Percentiles rank a stretch among this genome's conserved stretches.
Evolutionary conservation across 2,329 filamentous ascomycete genomes (phyloP).

Genomic region (Venturia nashicola): DNA sequence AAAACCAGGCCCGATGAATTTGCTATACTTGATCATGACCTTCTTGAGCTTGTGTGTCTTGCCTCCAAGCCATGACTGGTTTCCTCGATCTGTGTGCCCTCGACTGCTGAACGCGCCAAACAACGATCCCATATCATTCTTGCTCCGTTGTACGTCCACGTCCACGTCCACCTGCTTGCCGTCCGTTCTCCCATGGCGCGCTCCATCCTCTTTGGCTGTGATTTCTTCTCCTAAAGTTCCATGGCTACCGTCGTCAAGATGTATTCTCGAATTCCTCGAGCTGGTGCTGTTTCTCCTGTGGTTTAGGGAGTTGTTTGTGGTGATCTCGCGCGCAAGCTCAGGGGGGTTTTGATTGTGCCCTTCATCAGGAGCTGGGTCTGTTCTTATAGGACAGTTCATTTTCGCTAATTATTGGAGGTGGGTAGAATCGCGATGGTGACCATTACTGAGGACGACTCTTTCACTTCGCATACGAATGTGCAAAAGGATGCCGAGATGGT

Average conservation of each 20-base stretch:
- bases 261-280: constrained; percentile 19
- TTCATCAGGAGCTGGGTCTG: constrained; percentile 41
- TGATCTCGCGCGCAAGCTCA: constrained; percentile 44
- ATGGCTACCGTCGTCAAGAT: constrained; percentile 22
- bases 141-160: background rate
- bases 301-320: constrained; percentile 50
- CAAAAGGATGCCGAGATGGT: background rate
- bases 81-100: background rate
- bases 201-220: constrained; percentile 11
- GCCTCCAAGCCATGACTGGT: background rate
- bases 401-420: constrained; percentile 9
- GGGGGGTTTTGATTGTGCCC: constrained; percentile 51
- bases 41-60: constrained; percentile 2
- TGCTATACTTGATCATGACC: constrained; percentile 35
- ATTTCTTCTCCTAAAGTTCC: constrained; percentile 14
- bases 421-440: background rate
- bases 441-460: background rate
- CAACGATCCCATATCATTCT: background rate
- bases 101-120: background rate
- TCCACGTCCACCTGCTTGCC: background rate
- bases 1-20: constrained; percentile 56
- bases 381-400: constrained; percentile 56
- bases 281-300: constrained; percentile 21
- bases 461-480: background rate
- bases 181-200: background rate